A percentile compares a stretch with the other conserved stretches of the same genome.
These are phyloP conservation scores for Cenchrus americanus DNA, from an alignment of 176 grass and related monocot species.

Conservation along the genomic window DNA sequence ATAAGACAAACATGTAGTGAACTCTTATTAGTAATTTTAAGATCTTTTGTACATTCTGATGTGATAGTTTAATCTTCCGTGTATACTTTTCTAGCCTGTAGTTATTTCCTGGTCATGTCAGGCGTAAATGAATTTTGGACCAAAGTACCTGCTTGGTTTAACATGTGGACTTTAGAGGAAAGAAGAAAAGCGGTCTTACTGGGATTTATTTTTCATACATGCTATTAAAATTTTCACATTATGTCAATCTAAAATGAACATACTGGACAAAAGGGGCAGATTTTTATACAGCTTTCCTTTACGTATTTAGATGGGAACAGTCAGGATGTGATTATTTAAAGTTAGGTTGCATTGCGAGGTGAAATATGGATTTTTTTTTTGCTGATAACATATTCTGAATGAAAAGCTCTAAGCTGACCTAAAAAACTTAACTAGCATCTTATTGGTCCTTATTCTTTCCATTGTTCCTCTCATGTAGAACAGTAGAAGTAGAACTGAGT, in stretches of 20 bases:
- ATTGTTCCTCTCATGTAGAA: slow-evolving; percentile 3
- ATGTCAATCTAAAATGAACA: not conserved
- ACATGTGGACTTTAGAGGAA: not conserved
- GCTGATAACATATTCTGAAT: not conserved
- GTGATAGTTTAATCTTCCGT: not conserved
- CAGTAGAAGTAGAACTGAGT: not conserved
- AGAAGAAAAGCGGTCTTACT: not conserved
- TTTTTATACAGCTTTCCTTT: not conserved
- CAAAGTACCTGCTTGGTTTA: not conserved
- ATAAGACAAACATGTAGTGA: not conserved
- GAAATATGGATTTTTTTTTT: not conserved
- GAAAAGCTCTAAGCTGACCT: not conserved
- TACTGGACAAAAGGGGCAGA: not conserved
- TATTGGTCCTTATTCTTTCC: not conserved
- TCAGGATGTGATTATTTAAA: not conserved
- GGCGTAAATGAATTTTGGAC: not conserved
- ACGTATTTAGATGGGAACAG: not conserved
- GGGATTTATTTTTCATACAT: not conserved
- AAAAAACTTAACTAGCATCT: not conserved
- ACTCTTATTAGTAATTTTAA: not conserved
- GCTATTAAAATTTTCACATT: not conserved
- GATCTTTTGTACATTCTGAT: not conserved
- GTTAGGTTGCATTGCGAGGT: not conserved
- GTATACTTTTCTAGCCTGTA: not conserved
- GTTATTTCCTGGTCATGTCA: not conserved